Conservation (phyloP, 139 green algal species). For the Auxenochlorella pyrenoidosa region DNA sequence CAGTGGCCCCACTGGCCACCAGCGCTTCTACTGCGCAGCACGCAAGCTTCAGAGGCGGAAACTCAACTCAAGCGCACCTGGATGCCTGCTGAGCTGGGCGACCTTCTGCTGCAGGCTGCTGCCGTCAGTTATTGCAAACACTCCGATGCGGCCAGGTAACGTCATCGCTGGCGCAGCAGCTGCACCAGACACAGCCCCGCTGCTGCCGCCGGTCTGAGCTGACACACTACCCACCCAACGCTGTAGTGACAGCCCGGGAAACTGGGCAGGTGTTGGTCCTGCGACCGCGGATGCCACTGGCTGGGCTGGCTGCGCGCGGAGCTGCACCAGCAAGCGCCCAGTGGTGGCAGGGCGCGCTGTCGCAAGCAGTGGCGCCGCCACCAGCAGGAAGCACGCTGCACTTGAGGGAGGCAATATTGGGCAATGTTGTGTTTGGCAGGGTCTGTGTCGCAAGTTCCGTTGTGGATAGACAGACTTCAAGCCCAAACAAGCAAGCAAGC, state of each 20-base stretch:
- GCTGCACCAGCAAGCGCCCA: background rate
- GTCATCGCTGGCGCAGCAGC: background rate
- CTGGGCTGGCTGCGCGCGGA: background rate
- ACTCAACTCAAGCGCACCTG: no score
- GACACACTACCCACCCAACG: background rate
- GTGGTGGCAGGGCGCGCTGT: background rate
- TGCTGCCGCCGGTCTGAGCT: background rate
- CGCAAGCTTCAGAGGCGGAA: no score
- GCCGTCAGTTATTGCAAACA: background rate
- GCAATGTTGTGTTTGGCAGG: no score
- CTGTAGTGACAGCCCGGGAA: background rate
- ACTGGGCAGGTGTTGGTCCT: background rate
- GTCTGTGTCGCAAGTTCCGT: no score
- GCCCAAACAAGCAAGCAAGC: no score
- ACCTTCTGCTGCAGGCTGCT: background rate
- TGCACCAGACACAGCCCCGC: background rate
- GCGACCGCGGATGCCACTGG: no score
- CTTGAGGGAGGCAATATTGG: no score
- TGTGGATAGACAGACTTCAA: no score
- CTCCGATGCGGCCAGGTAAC: background rate
- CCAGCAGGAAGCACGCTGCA: background rate
- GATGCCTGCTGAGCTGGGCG: background rate
- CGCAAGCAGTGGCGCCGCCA: no score
- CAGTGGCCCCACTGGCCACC: no score
- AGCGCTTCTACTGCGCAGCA: no score